Base-by-base conservation (phyloP, 2,329 filamentous ascomycete species). In the Penicillium sp. region DNA sequence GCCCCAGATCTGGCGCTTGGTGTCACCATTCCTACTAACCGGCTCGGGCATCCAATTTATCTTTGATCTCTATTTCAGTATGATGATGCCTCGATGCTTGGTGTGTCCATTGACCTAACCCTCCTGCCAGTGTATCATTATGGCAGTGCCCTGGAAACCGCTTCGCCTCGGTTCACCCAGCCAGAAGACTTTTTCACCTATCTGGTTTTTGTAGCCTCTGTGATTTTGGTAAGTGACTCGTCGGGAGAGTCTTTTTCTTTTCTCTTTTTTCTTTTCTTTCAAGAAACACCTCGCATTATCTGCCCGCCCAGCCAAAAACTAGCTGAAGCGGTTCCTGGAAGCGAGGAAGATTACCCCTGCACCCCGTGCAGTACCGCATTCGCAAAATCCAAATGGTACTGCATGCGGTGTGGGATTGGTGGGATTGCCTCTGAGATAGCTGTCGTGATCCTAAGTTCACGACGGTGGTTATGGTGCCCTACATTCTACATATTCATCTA, bases 121-220 rank as follows among this genome's bases (percentile, higher is more conserved):
- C 42, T 60, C 50, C 56, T 45, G 46, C 57, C 66, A 86, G 80
- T 94, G 61, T 96, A 88, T 77, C 87, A 83, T 60, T 95, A 94
- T 76, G 78, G 88, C 64, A 88, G 84, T 69, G 83, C 86, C 61
- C 78, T 96, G 46, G 92, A 96, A 78, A 82, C 76, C 37, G 81
- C 83, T 60, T 89, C 88, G 58, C 76, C 87, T 49, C 86, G 90
- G 55, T 93, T 96, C 71, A 76, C 81, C 37, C 81, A 83, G 62
- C 89, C 89, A 54, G 92, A 91, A 69, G 89, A 94, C 71, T 84
- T 94, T 65, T 81, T 94, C 59, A 87, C 87, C 77, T 96, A 95
- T 71, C 77, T 95, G 64, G 75, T 87, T 55, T 94, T 94, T 70
- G 82, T 92, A 65, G 81, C 83, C 63, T 75, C 77, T 48, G 76